Base-by-base conservation (phyloP, 1,139 yeast species). In the Candida tunisiensis region DNA sequence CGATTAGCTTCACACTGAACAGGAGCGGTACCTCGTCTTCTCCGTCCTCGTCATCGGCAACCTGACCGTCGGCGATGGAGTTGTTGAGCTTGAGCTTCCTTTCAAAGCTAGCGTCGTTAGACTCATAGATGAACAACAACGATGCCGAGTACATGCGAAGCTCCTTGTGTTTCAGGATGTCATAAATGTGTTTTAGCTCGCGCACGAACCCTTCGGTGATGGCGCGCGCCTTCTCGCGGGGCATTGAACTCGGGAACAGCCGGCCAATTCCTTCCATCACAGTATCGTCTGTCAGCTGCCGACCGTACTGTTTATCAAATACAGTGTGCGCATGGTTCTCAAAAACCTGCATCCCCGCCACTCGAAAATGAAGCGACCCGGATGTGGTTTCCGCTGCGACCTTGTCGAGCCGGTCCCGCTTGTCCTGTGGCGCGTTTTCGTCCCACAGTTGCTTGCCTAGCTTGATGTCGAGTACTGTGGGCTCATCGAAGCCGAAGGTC, bases 271-370 rank as follows among this genome's bases (percentile, higher is more conserved):
- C 79, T 1, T 55, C 55, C 1, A 32, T 41, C 0, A 75, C 56
- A 15, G 57, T 66, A 0, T 53, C 54, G 1, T 41, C 35, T 0
- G 59, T 57, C 23, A 85, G 53, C 0, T 56, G 39, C 28, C 93
- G 57, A 1, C 98, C 98, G 49, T 62, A 83, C 30, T 51, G 42
- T 47, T 83, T 85, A 41, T 77, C 69, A 36, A 68, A 70, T 21
- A 53, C 55, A 8, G 68, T 35, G 40, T 70, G 38, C 15, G 32
- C 26, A n/a, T 42, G 21, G 10, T 11, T 38, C 27, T 50, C 44
- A 36, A 51, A 61, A 3, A 75, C 51, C 40, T 74, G 74, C 92
- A 88, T 79, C 0, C 98, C 98, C 39, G 96, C 85, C 2, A 88
- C 65, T 32, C 98, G 57, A 37, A 75, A 70, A 13, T 69, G 63